Conservation (phyloP, 805 yeast genomes). For the Saturnispora bothae region DNA sequence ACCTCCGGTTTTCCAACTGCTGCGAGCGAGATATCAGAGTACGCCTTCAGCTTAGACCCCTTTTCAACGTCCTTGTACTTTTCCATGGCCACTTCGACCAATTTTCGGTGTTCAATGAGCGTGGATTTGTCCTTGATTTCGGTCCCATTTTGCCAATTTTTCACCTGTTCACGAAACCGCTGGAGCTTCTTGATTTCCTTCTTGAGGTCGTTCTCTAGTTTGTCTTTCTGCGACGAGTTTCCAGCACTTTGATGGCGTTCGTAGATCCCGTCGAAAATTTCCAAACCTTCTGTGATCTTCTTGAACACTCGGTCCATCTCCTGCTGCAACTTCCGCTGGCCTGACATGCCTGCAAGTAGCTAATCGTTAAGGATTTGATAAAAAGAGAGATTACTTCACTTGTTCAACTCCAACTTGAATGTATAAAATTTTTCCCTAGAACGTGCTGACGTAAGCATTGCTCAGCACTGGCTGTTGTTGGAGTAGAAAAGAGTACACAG, state of each 20-base stretch:
- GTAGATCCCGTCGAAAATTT: constrained; percentile 43
- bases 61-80: constrained; percentile 50
- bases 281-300: constrained; percentile 48
- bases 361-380: too few species aligned
- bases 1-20: constrained; percentile 50
- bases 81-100: constrained; percentile 43
- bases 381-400: too few species aligned
- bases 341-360: constrained; percentile 27
- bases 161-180: constrained; percentile 49
- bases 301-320: constrained; percentile 57
- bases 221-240: constrained; percentile 44
- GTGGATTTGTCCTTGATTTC: constrained; percentile 38
- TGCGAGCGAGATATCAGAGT: constrained; percentile 47
- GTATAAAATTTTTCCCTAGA: too few species aligned
- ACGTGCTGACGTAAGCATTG: too few species aligned
- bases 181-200: constrained; percentile 52
- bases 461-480: too few species aligned
- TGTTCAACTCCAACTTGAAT: too few species aligned
- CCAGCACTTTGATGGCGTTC: constrained; percentile 40
- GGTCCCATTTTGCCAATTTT: constrained; percentile 46
- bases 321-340: constrained; percentile 31
- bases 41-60: constrained; percentile 45
- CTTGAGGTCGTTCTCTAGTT: constrained; percentile 44
- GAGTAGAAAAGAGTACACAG: too few species aligned
- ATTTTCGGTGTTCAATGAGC: constrained; percentile 35